Evolutionary conservation across 306 rosid genomes (phyloP).

Genomic region (Abrus precatorius): DNA sequence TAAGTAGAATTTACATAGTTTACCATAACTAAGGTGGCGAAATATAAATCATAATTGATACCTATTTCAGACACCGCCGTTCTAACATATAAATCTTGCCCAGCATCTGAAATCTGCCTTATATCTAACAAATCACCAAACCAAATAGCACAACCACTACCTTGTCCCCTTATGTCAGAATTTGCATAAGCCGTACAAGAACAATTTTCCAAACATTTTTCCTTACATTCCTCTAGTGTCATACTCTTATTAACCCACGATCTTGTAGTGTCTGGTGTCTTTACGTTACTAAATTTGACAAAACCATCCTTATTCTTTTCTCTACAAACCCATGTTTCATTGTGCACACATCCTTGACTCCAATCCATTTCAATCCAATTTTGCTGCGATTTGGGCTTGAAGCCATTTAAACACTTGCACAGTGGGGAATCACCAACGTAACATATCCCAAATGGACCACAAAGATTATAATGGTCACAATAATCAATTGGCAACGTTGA

Average conservation of each 20-base stretch:
- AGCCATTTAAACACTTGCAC: slow-evolving; percentile 58
- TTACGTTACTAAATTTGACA: slow-evolving; percentile 11
- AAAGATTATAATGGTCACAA: slow-evolving; percentile 55
- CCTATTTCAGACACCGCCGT: slow-evolving; percentile 39
- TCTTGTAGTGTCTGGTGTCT: slow-evolving; percentile 53
- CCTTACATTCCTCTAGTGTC: slow-evolving; percentile 59
- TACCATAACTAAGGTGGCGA: not conserved
- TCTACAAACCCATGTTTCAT: not conserved
- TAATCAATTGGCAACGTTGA: slow-evolving; percentile 46
- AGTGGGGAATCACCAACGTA: slow-evolving; percentile 34
- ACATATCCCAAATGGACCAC: slow-evolving; percentile 57
- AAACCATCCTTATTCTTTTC: slow-evolving; percentile 48
- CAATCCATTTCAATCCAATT: slow-evolving; percentile 57
- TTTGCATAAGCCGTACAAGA: slow-evolving; percentile 60
- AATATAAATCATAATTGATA: not conserved
- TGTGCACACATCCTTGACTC: slow-evolving; percentile 40
- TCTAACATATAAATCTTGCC: slow-evolving; percentile 58
- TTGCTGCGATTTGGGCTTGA: slow-evolving; percentile 53
- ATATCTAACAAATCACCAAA: slow-evolving; percentile 58
- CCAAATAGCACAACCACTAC: slow-evolving; percentile 68
- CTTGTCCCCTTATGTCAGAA: slow-evolving; percentile 50
- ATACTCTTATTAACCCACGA: slow-evolving; percentile 55
- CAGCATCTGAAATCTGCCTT: slow-evolving; percentile 41
- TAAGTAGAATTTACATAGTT: not conserved
- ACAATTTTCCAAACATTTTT: slow-evolving; percentile 59